phyloP scores from a whole-genome alignment of 495 filamentous ascomycete species.

The Rusavskia elegans region DNA sequence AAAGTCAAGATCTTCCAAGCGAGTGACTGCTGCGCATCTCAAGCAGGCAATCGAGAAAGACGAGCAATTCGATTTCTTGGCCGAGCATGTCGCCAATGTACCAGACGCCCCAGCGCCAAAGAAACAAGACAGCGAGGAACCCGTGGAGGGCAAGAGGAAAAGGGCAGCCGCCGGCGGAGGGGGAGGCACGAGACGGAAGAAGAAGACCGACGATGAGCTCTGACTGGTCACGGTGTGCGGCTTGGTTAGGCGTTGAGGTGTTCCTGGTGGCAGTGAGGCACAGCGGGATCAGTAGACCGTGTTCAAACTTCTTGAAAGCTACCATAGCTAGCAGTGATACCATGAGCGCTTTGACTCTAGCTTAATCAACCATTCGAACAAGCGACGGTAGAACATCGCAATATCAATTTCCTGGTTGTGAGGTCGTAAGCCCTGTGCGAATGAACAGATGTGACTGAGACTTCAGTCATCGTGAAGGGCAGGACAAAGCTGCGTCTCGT shows the following conservation, averaged over 20 bases:
- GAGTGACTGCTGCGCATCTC: conserved; percentile 76
- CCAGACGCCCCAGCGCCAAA: conserved; percentile 48
- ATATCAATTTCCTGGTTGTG: too few species aligned
- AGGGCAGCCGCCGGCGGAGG: conserved; percentile 12
- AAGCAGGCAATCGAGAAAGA: conserved; percentile 76
- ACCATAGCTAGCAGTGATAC: too few species aligned
- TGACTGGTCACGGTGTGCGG: conserved; percentile 2
- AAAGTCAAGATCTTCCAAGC: conserved; percentile 64
- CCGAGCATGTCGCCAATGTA: conserved; percentile 79
- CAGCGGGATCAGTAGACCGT: too few species aligned
- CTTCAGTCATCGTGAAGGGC: too few species aligned
- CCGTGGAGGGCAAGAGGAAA: conserved; percentile 27
- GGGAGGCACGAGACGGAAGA: conserved; percentile 29
- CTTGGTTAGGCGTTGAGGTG: neutral
- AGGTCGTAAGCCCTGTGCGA: too few species aligned
- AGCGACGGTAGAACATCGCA: too few species aligned
- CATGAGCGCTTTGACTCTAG: too few species aligned
- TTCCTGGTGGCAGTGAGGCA: neutral
- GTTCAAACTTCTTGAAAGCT: too few species aligned
- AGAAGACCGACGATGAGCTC: conserved; percentile 20
- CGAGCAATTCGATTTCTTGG: conserved; percentile 82
- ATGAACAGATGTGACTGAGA: too few species aligned
- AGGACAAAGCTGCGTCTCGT: too few species aligned
- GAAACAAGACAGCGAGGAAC: conserved; percentile 33
- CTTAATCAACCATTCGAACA: too few species aligned